phyloP scores from a whole-genome alignment of 78 protist species.

The slime mould (Dictyostelium discoideum) region dicty_2.7 NC_007090.3:5339501-5340000 shows the following conservation, averaged over 20 bases:
- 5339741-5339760: no score
- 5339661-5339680: neutral
- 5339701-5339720: neutral
- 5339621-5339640: neutral
- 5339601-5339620: neutral
- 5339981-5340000: conserved; percentile 17
- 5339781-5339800: no score
- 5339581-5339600: neutral
- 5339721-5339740: neutral
- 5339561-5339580: neutral
- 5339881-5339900: neutral
- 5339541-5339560: neutral
- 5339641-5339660: neutral
- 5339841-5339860: neutral
- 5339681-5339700: neutral
- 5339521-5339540: neutral
- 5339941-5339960: neutral
- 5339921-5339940: neutral
- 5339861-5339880: neutral
- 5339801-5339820: neutral
- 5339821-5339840: neutral
- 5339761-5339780: no score
- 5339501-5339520: neutral
- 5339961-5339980: conserved; percentile 7
- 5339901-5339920: neutral